These are phyloP conservation scores for Metroxylon sagu DNA, from an alignment of 176 grass and related monocot genomes.

Conservation along the genomic window DNA sequence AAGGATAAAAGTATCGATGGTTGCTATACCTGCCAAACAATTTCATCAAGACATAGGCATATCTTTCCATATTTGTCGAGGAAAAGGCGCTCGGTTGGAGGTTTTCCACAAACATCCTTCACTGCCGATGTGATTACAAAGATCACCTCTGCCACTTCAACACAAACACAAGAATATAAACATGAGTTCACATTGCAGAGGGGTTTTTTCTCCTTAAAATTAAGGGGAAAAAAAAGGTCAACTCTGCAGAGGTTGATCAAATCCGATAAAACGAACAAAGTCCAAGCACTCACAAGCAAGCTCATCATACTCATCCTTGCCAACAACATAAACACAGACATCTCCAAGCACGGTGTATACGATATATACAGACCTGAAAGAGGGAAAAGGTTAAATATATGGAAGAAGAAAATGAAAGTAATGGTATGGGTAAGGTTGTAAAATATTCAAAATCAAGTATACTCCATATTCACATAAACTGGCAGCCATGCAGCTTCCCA, in stretches of 20 bases:
- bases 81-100: conserved; percentile 74
- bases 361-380: conserved; percentile 74
- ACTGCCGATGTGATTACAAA: conserved; percentile 86
- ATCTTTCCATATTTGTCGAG: conserved; percentile 90
- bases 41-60: conserved; percentile 88
- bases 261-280: background rate
- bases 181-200: background rate
- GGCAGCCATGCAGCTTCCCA: no score
- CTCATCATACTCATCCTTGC: conserved; percentile 98
- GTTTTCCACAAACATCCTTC: conserved; percentile 84
- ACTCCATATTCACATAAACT: no score
- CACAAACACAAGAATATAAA: background rate
- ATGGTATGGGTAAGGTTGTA: no score
- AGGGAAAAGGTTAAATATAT: background rate
- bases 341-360: conserved; percentile 88
- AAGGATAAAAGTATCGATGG: background rate
- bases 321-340: conserved; percentile 82
- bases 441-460: no score
- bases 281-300: conserved; percentile 66
- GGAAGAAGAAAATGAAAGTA: background rate
- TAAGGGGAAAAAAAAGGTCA: background rate
- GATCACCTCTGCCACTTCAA: conserved; percentile 75
- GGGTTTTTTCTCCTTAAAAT: background rate
- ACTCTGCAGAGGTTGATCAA: no score
- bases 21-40: conserved; percentile 72